phyloP scores from a whole-genome alignment of 1,139 yeast species.

The Lipomyces yarrowii region DNA sequence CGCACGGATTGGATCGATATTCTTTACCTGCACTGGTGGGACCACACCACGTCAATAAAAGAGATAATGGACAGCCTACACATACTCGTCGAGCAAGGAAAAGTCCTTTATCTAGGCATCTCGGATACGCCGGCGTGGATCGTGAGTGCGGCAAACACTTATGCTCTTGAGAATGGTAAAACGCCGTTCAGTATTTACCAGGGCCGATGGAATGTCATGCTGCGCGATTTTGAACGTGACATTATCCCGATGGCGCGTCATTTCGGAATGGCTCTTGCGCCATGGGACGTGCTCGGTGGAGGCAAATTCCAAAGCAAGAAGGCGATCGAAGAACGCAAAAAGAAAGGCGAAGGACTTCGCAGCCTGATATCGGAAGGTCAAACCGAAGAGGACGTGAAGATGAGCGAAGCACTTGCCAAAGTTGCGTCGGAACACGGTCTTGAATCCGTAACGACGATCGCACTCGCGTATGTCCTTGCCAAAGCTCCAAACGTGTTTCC shows the following conservation, averaged over 20 bases:
- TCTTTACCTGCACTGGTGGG: slow-evolving; percentile 38
- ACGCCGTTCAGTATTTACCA: slow-evolving; percentile 37
- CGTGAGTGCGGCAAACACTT: slow-evolving; percentile 36
- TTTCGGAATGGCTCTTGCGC: slow-evolving; percentile 36
- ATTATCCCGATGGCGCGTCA: slow-evolving; percentile 35
- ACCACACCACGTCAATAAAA: slow-evolving; percentile 36
- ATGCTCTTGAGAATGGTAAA: slow-evolving; percentile 35
- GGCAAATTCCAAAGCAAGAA: slow-evolving; percentile 2
- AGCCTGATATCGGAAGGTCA: not conserved
- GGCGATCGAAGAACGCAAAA: slow-evolving; percentile 4
- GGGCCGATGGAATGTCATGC: slow-evolving; percentile 36
- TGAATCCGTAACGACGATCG: slow-evolving; percentile 33
- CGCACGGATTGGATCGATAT: slow-evolving; percentile 33
- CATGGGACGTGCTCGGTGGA: slow-evolving; percentile 31
- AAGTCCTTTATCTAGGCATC: slow-evolving; percentile 36
- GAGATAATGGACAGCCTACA: slow-evolving; percentile 38
- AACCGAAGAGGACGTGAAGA: slow-evolving; percentile 30
- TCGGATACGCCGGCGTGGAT: slow-evolving; percentile 39
- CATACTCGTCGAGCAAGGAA: slow-evolving; percentile 32
- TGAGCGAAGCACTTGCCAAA: slow-evolving; percentile 34
- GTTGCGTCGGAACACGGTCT: slow-evolving; percentile 34
- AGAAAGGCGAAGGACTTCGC: slow-evolving; percentile 1
- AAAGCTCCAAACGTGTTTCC: slow-evolving; percentile 37
- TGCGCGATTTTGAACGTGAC: slow-evolving; percentile 37
- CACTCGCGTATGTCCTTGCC: slow-evolving; percentile 36